These are phyloP conservation scores for Lagenidium sp. DNA, from an alignment of 352 stramenopile genomes.

Conservation along the genomic window DNA sequence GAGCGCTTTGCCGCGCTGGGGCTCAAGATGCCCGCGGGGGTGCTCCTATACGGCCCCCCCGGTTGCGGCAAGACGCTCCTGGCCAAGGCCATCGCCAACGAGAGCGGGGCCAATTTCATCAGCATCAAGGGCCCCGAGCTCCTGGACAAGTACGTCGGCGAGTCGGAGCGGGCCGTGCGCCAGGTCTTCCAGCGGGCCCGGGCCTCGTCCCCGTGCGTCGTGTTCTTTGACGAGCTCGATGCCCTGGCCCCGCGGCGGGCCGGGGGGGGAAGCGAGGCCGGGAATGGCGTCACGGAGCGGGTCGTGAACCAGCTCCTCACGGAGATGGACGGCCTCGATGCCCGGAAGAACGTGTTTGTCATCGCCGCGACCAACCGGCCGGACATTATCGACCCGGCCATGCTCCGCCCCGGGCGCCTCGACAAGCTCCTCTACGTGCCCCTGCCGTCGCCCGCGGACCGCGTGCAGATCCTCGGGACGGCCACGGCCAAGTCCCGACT, in stretches of 20 bases:
- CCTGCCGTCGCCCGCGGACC: constrained; percentile 78
- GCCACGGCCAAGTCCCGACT: constrained; percentile 68
- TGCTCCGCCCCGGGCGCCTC: constrained; percentile 96
- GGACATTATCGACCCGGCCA: constrained; percentile 99
- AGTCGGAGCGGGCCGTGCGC: constrained; percentile 93
- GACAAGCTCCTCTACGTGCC: constrained; percentile 99
- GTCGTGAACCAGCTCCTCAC: constrained; percentile 98
- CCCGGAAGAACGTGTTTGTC: constrained; percentile 94
- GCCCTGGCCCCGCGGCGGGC: constrained; percentile 92
- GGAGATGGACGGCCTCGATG: constrained; percentile 98
- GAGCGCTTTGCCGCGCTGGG: constrained; percentile 93
- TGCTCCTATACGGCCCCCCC: constrained; percentile 97
- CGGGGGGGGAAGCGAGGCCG: constrained; percentile 46
- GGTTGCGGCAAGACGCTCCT: constrained; percentile 99
- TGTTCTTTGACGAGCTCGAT: constrained; percentile 99
- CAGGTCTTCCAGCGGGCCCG: constrained; percentile 97
- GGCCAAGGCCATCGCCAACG: constrained; percentile 97
- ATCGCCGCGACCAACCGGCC: constrained; percentile 94
- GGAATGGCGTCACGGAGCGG: constrained; percentile 90
- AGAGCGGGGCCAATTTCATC: constrained; percentile 99
- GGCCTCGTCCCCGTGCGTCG: constrained; percentile 96
- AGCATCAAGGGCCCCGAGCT: constrained; percentile 98
- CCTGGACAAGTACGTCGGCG: constrained; percentile 99
- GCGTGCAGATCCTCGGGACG: constrained; percentile 89
- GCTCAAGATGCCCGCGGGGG: constrained; percentile 93